These are phyloP conservation scores for cucumber (Cucumis sativus) DNA, from an alignment of 306 rosid species.

Conservation along the genomic window DNA sequence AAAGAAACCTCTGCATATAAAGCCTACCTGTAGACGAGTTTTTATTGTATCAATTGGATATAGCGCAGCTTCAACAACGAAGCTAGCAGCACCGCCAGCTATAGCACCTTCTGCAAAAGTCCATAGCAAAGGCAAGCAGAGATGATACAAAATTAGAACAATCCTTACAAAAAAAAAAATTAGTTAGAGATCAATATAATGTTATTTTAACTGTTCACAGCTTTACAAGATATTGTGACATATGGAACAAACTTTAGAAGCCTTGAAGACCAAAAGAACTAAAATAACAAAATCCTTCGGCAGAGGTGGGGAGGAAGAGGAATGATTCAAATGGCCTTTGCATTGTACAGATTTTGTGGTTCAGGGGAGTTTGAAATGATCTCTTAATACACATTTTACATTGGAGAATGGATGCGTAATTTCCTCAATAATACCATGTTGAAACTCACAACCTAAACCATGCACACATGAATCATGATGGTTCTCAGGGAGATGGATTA, in stretches of 20 bases:
- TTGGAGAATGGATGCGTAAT: not conserved
- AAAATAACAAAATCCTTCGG: not conserved
- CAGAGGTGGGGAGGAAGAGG: not conserved
- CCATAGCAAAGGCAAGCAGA: conserved; percentile 4
- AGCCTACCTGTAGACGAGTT: conserved; percentile 28
- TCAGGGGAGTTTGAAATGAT: not conserved
- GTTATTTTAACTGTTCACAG: not conserved
- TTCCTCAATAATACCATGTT: not conserved
- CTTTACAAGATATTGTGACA: not conserved
- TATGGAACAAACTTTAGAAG: not conserved
- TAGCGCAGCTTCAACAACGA: conserved; percentile 24
- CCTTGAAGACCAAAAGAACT: not conserved
- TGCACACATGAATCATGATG: not conserved
- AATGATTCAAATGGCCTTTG: not conserved
- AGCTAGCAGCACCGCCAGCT: conserved; percentile 30
- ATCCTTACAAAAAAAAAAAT: not conserved
- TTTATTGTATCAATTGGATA: conserved; percentile 32
- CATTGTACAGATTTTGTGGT: not conserved
- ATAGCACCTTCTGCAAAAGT: conserved; percentile 19
- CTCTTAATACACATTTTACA: not conserved
- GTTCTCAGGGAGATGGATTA: not conserved
- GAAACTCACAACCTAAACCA: not conserved
- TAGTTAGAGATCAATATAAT: not conserved
- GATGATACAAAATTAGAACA: not conserved
- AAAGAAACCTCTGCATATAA: not conserved